phyloP scores from a whole-genome alignment of 176 grass and related monocot genomes.

The Carex cristatella region DNA sequence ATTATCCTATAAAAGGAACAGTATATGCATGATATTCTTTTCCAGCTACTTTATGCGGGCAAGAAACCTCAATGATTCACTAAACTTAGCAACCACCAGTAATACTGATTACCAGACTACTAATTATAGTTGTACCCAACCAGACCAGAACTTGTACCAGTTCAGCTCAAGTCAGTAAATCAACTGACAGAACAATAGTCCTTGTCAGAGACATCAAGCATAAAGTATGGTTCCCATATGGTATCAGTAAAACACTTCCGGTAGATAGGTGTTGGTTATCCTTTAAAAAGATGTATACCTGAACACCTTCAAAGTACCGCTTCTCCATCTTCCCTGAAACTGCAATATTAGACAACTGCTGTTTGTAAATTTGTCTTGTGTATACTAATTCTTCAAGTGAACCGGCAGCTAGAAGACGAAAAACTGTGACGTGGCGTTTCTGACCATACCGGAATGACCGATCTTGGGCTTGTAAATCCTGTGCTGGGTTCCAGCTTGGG shows the following conservation, averaged over 20 bases:
- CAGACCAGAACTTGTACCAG: neutral
- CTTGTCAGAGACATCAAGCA: neutral
- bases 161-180: neutral
- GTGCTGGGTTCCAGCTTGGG: constrained; percentile 96
- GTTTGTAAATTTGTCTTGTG: constrained; percentile 93
- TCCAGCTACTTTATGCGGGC: neutral
- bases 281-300: constrained; percentile 44
- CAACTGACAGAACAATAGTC: neutral
- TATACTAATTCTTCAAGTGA: constrained; percentile 96
- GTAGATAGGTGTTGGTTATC: constrained; percentile 2
- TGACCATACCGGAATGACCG: constrained; percentile 95
- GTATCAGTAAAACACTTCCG: constrained; percentile 4
- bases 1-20: constrained; percentile 51
- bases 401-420: constrained; percentile 88
- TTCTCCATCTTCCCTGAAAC: constrained; percentile 94
- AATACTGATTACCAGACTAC: neutral
- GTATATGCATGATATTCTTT: neutral
- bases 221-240: neutral
- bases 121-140: neutral
- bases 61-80: neutral
- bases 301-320: constrained; percentile 92
- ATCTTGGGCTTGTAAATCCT: constrained; percentile 98
- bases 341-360: constrained; percentile 92
- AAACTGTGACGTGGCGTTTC: constrained; percentile 80
- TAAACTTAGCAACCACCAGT: neutral